Base-by-base conservation (phyloP, 2,329 filamentous ascomycete genomes). In the Ambrosiella beaveri region DNA sequence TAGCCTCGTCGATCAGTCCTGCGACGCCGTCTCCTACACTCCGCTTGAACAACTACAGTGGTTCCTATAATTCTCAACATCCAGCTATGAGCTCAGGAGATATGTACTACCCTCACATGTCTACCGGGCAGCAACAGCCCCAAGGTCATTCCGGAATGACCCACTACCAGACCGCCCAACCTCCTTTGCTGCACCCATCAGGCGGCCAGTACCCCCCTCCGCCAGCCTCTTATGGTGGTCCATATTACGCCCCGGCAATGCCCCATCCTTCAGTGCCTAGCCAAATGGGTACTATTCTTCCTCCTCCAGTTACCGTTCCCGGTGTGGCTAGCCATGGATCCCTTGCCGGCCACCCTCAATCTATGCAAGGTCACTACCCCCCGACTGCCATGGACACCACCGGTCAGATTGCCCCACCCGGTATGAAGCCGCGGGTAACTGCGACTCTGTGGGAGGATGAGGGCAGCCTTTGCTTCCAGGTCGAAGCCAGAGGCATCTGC, bases 361-460 rank as follows among this genome's bases (percentile, higher is more conserved):
- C 86, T 67, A 68, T 70, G 17, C 61, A 49, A 12, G 76, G 79
- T 66, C 73, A 74, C 52, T 77, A 78, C 63, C 72, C 76, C 35
- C 89, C 86, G 67, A 68, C 71, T 57, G 74, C 74, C 3, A 82
- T 81, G 63, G 93, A 97, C 68, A 85, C 84, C 7, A 94, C 88
- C n/a, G 93, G 93, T 7, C 93, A 97, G 69, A 74, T 95, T 61
- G 87, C 89, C 15, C 93, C 93, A 7, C 86, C 87, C 2, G 91
- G 91, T 37, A 94, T 95, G 81, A 97, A 97, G 74, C 93, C 93
- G 17, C 79, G 91, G 62, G 93, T 98, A 36, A 97, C 93, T 3
- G 93, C 93, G 7, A 98, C 93, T 0, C 71, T 98, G 27, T 98
- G 93, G 93, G 93, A 97, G 74, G 93, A 98, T 64, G 93, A 98